A percentile compares a stretch with the other conserved stretches of the same genome.
Evolutionary conservation across 2,329 filamentous ascomycete genomes (phyloP).

Genomic region (Xylariaceae sp.): DNA sequence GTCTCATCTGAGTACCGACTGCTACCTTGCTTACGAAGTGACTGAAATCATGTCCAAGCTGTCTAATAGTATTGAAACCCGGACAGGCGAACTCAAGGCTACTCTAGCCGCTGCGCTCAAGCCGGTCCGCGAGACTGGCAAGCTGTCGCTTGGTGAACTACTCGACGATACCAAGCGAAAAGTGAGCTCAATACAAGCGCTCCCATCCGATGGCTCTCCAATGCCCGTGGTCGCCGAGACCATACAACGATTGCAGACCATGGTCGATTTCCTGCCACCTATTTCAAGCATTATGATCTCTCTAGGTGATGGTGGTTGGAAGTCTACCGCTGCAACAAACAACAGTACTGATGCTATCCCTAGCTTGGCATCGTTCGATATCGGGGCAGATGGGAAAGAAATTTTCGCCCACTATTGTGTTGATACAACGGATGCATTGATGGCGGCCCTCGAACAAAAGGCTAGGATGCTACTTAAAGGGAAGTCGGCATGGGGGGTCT

Average conservation of each 20-base stretch:
- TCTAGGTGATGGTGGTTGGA: slow-evolving; percentile 90
- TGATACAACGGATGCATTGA: slow-evolving; percentile 80
- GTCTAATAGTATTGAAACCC: slow-evolving; percentile 72
- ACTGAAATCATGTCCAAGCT: slow-evolving; percentile 82
- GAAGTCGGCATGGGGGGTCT: slow-evolving; percentile 78
- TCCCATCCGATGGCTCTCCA: slow-evolving; percentile 75
- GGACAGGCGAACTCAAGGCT: slow-evolving; percentile 80
- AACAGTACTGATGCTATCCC: slow-evolving; percentile 61
- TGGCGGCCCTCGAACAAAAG: slow-evolving; percentile 71
- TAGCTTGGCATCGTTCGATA: slow-evolving; percentile 75
- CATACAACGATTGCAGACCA: slow-evolving; percentile 79
- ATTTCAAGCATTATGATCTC: slow-evolving; percentile 89
- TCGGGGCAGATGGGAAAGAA: slow-evolving; percentile 81
- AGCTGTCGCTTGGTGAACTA: slow-evolving; percentile 76
- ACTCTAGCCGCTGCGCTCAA: slow-evolving; percentile 81
- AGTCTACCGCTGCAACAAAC: slow-evolving; percentile 44
- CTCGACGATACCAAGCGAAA: slow-evolving; percentile 77
- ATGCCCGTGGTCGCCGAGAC: slow-evolving; percentile 76
- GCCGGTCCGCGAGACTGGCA: slow-evolving; percentile 87
- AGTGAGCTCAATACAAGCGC: slow-evolving; percentile 57
- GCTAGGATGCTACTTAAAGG: slow-evolving; percentile 68
- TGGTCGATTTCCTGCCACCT: slow-evolving; percentile 82
- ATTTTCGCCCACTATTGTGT: slow-evolving; percentile 87
- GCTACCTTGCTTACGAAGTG: slow-evolving; percentile 91
- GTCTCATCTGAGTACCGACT: slow-evolving; percentile 80